Percentiles rank a stretch among this genome's conserved stretches.
Evolutionary conservation across 2,329 filamentous ascomycete species (phyloP).

Genomic region (Exophiala lecanii-corni): DNA sequence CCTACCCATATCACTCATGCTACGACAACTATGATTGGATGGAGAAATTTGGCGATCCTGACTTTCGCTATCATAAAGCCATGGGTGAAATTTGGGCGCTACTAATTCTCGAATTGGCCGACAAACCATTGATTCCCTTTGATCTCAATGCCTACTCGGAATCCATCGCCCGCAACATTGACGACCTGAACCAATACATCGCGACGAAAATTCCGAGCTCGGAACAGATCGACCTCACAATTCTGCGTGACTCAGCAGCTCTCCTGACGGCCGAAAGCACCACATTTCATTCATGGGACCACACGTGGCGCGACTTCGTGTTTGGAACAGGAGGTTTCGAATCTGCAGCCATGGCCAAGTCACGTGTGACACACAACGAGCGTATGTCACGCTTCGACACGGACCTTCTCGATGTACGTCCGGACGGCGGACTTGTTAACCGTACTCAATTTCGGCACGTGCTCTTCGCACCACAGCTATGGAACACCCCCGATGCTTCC

Average conservation of each 20-base stretch:
- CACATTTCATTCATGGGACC: slow-evolving; percentile 70
- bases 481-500: slow-evolving; percentile 64
- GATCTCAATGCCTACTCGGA: slow-evolving; percentile 70
- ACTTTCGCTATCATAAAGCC: slow-evolving; percentile 72
- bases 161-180: slow-evolving; percentile 60
- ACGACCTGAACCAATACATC: slow-evolving; percentile 63
- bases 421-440: slow-evolving; percentile 40
- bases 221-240: slow-evolving; percentile 48
- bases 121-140: slow-evolving; percentile 76
- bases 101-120: slow-evolving; percentile 78
- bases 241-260: slow-evolving; percentile 59
- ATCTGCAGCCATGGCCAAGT: slow-evolving; percentile 59
- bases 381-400: slow-evolving; percentile 79
- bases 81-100: slow-evolving; percentile 76
- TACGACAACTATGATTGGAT: slow-evolving; percentile 92
- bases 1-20: slow-evolving; percentile 72
- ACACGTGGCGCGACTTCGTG: slow-evolving; percentile 68
- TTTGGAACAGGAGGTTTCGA: slow-evolving; percentile 72
- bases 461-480: slow-evolving; percentile 76
- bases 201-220: slow-evolving; percentile 48
- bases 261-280: slow-evolving; percentile 57
- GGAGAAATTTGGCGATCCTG: slow-evolving; percentile 71
- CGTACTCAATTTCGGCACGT: slow-evolving; percentile 92
- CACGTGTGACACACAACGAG: slow-evolving; percentile 71
- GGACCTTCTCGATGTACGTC: slow-evolving; percentile 69